Evolutionary conservation across 2,329 filamentous ascomycete species (phyloP), one percentile per base, ranked within the genome.

Genomic region (Penicillium sp.): DNA sequence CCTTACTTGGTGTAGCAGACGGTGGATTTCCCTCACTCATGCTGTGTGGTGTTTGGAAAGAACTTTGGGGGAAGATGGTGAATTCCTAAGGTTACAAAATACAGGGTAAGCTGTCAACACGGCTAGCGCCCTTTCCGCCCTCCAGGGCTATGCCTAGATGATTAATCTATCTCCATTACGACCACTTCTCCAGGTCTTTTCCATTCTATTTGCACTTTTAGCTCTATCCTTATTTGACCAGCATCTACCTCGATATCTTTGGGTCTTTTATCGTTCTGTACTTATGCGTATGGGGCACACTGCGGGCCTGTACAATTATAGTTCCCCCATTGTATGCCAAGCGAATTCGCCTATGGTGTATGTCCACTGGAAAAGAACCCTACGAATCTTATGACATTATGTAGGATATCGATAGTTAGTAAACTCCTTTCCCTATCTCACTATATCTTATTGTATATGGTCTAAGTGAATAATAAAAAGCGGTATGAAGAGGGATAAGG

Each of bases 51-150:
- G 38, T 48, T 32, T 35, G 31, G 17, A 28, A 33, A 26, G 21
- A 33, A 6, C n/a, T 39, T 41, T 39, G 41, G 35, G 41, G 34
- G 43, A 48, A 37, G 48, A 45, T 34, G 48, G 48, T 51, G 43
- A 46, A 21, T 46, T 45, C 43, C 22, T 19, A 37, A 53, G 33
- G 39, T 53, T 48, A 22, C 43, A 52, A 41, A 52, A 41, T 46
- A 22, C 40, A 53, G 43, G 55, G 51, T 49, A 60, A 60, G 54
- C 59, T 68, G 65, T 68, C 65, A 68, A 66, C 64, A 68, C 57
- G 34, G 57, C 62, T 66, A 65, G 64, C 59, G 64, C 51, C 53
- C 45, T 45, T 47, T 35, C 44, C 45, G 45, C 31, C 44, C 38
- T 21, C 21, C 21, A 21, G 21, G 21, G 21, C 21, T 32, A 45